These are phyloP conservation scores for Solanum chaucha DNA, from an alignment of 257 asterid genomes.

Conservation along the genomic window DNA sequence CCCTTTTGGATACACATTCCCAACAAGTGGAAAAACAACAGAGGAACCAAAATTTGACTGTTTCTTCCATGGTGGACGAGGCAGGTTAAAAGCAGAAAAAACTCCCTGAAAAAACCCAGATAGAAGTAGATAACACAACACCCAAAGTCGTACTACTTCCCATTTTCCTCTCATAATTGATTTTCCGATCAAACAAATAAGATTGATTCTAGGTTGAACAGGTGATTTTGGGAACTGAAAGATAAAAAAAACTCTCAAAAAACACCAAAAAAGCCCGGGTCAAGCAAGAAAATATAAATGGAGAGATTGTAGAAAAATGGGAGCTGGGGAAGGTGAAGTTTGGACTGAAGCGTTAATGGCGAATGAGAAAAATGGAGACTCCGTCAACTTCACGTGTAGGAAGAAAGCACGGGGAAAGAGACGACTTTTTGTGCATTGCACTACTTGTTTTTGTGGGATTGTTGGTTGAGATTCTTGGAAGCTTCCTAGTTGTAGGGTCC, in stretches of 20 bases:
- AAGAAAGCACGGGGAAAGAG: not conserved
- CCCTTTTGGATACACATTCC: constrained; percentile 92
- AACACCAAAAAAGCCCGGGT: not conserved
- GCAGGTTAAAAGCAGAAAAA: not conserved
- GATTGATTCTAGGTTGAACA: not conserved
- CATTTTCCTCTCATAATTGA: not conserved
- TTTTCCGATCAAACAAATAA: not conserved
- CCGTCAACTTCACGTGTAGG: not conserved
- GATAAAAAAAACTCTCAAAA: not conserved
- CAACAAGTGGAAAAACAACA: constrained; percentile 58
- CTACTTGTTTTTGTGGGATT: not conserved
- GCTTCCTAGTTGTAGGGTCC: not conserved
- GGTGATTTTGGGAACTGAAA: not conserved
- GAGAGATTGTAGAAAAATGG: not conserved
- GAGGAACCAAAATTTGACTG: constrained; percentile 30
- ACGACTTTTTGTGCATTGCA: not conserved
- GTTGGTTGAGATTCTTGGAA: not conserved
- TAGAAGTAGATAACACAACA: not conserved
- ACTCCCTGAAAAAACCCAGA: not conserved
- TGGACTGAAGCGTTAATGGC: not conserved
- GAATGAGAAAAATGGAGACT: not conserved
- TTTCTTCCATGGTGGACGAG: not conserved
- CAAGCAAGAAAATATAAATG: not conserved
- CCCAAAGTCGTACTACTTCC: not conserved
- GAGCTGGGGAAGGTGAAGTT: not conserved